These are phyloP conservation scores for Hysterangium stoloniferum DNA, from an alignment of 768 basidiomycete species.

Conservation along the genomic window DNA sequence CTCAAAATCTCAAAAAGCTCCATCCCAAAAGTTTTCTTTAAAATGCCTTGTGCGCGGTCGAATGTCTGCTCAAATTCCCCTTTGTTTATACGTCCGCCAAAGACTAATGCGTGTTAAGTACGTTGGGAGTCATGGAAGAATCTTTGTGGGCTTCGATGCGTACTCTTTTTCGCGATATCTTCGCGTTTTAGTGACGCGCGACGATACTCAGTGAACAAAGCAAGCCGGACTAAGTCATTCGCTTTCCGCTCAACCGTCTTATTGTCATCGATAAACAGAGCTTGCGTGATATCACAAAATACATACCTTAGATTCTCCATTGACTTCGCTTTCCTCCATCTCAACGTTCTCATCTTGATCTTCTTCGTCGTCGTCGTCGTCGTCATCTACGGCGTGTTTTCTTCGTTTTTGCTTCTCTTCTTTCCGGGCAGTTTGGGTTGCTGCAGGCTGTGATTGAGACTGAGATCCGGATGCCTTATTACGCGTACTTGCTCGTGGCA, in stretches of 20 bases:
- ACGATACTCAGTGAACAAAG: slow-evolving; percentile 73
- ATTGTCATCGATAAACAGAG: background rate
- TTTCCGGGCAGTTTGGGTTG: slow-evolving; percentile 35
- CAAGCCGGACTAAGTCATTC: slow-evolving; percentile 66
- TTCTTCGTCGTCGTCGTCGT: slow-evolving; percentile 26
- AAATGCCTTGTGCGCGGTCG: slow-evolving; percentile 50
- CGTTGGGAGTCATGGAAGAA: background rate
- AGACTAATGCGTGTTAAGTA: slow-evolving; percentile 30
- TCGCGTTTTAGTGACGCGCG: slow-evolving; percentile 61
- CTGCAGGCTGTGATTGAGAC: slow-evolving; percentile 32
- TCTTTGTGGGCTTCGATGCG: background rate
- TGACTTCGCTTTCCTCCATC: slow-evolving; percentile 5
- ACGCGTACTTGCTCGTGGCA: background rate
- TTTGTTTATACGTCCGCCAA: slow-evolving; percentile 32
- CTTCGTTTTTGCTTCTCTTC: slow-evolving; percentile 18
- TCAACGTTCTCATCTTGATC: slow-evolving; percentile 27
- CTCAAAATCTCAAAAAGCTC: slow-evolving; percentile 74
- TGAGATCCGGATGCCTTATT: slow-evolving; percentile 24
- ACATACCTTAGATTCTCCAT: background rate
- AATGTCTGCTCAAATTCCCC: slow-evolving; percentile 64
- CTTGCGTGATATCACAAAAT: background rate
- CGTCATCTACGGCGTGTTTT: slow-evolving; percentile 27
- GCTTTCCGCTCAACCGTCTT: slow-evolving; percentile 64
- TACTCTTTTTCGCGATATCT: slow-evolving; percentile 85
- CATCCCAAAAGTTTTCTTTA: slow-evolving; percentile 68